These are phyloP conservation scores for Ensete ventricosum DNA, from an alignment of 176 grass and related monocot species.

Conservation along the genomic window DNA sequence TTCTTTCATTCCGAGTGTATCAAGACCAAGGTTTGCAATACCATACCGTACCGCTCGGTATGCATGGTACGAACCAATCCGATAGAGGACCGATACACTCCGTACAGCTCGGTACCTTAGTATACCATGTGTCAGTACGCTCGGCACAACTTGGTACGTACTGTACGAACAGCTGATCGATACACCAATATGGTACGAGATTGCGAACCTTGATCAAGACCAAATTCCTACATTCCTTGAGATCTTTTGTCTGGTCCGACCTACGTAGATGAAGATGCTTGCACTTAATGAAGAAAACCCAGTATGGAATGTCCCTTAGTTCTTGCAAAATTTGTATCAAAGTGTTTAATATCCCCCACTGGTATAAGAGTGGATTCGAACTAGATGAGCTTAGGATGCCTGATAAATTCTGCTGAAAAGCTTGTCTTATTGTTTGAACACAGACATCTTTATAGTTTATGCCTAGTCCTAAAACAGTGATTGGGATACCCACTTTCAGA, in stretches of 20 bases:
- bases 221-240: not conserved
- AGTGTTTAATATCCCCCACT: not conserved
- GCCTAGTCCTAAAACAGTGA: not conserved
- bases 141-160: too few relatives aligned
- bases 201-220: not conserved
- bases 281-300: not conserved
- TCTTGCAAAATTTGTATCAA: not conserved
- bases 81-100: too few relatives aligned
- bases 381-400: not conserved
- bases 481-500: not conserved
- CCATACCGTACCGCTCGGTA: too few relatives aligned
- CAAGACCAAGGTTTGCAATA: not conserved
- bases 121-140: too few relatives aligned
- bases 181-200: too few relatives aligned
- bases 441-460: not conserved
- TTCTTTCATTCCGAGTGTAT: not conserved
- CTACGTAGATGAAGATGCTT: not conserved
- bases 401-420: not conserved
- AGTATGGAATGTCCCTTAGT: not conserved
- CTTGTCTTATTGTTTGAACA: not conserved
- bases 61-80: too few relatives aligned
- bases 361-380: not conserved
- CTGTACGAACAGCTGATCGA: too few relatives aligned
- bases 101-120: too few relatives aligned
- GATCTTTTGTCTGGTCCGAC: not conserved